Percentiles rank a stretch among this genome's conserved stretches.
phyloP scores from a whole-genome alignment of 1,284 basidiomycete species.

The Sporisorium iseilematis-ciliati region DNA sequence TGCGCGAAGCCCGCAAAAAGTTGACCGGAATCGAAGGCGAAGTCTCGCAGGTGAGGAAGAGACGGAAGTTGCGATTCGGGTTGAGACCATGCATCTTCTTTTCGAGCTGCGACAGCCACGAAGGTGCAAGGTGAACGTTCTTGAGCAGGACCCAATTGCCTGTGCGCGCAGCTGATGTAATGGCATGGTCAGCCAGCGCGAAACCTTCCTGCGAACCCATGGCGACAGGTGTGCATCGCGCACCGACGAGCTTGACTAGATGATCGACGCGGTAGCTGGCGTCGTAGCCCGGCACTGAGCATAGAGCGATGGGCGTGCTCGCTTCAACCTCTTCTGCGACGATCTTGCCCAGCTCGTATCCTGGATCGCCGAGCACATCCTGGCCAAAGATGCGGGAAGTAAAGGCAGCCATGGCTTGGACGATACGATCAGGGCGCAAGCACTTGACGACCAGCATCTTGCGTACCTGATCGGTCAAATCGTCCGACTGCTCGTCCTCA shows the following conservation, averaged over 20 bases:
- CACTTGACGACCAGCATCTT: slow-evolving; percentile 86
- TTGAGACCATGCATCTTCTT: slow-evolving; percentile 65
- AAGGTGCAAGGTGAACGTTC: slow-evolving; percentile 67
- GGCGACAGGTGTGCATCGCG: slow-evolving; percentile 62
- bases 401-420: slow-evolving; percentile 83
- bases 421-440: slow-evolving; percentile 86
- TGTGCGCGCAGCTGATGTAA: slow-evolving; percentile 59
- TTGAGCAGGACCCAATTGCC: slow-evolving; percentile 68
- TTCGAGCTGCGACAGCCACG: slow-evolving; percentile 66
- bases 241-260: slow-evolving; percentile 54
- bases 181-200: slow-evolving; percentile 64
- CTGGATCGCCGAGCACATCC: slow-evolving; percentile 75
- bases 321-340: slow-evolving; percentile 58
- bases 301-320: slow-evolving; percentile 63
- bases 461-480: slow-evolving; percentile 78
- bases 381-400: slow-evolving; percentile 80
- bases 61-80: slow-evolving; percentile 62
- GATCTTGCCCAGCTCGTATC: slow-evolving; percentile 49
- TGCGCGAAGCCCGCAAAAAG: slow-evolving; percentile 64
- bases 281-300: slow-evolving; percentile 67
- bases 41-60: slow-evolving; percentile 68
- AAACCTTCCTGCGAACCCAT: slow-evolving; percentile 68
- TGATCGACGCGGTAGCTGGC: slow-evolving; percentile 65
- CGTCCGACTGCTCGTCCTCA: slow-evolving; percentile 62
- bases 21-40: slow-evolving; percentile 65